These are phyloP conservation scores for Trametes villosa DNA, from an alignment of 768 basidiomycete species.

Conservation along the genomic window DNA sequence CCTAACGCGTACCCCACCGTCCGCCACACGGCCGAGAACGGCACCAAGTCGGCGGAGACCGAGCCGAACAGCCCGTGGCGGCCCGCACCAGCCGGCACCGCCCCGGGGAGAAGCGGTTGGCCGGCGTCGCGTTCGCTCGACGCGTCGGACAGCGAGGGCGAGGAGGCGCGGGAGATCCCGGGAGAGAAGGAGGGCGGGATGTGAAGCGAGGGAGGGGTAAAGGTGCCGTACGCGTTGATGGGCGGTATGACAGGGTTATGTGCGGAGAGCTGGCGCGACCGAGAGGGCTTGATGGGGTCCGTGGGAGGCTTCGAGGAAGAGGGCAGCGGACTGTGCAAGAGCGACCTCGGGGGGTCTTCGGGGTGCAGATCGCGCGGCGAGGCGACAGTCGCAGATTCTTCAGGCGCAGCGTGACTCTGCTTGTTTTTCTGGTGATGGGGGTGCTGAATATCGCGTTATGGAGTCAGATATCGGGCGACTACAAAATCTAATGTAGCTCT, in stretches of 20 bases:
- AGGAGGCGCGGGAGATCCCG: constrained; percentile 25
- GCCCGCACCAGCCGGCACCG: neutral
- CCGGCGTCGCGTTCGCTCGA: constrained; percentile 31
- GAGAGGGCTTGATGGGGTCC: neutral
- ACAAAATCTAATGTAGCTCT: constrained; percentile 7
- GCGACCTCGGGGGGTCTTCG: constrained; percentile 7
- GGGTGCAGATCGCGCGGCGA: constrained; percentile 7
- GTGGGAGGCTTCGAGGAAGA: neutral
- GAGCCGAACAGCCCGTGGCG: constrained; percentile 14
- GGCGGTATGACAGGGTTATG: constrained; percentile 46
- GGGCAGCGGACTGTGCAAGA: neutral
- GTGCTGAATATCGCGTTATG: neutral
- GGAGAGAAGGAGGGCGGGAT: constrained; percentile 9
- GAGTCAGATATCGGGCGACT: neutral
- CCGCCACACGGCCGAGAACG: constrained; percentile 25
- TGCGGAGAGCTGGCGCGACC: neutral
- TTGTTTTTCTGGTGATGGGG: constrained; percentile 18
- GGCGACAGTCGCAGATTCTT: neutral
- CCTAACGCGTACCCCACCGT: constrained; percentile 9
- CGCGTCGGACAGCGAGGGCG: constrained; percentile 17
- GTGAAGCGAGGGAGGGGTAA: constrained; percentile 35
- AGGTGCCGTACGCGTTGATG: constrained; percentile 57
- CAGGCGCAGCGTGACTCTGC: neutral
- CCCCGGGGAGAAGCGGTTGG: constrained; percentile 44
- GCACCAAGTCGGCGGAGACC: constrained; percentile 31